A percentile compares a stretch with the other conserved stretches of the same genome.
phyloP scores from a whole-genome alignment of 345 rosid species.

The Populus nigra region DNA sequence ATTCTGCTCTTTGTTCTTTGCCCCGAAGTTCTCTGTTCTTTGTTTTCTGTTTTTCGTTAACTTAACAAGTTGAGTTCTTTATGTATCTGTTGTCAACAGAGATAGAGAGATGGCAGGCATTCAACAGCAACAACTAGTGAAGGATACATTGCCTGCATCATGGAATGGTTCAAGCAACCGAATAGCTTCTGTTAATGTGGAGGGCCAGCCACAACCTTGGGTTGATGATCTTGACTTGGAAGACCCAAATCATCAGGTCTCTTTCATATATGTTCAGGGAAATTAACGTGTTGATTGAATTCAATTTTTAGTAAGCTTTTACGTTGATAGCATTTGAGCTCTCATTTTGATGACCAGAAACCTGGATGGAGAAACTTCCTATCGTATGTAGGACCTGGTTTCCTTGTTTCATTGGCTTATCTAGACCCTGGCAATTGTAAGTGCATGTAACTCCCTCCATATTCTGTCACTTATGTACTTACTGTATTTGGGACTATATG shows the following conservation, averaged over 20 bases:
- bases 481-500: not conserved
- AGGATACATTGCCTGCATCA: constrained; percentile 18
- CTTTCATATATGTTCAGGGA: not conserved
- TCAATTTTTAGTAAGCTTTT: not conserved
- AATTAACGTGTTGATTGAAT: not conserved
- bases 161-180: constrained; percentile 36
- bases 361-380: constrained; percentile 60
- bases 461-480: not conserved
- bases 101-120: constrained; percentile 21
- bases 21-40: too few species aligned
- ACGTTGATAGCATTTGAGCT: not conserved
- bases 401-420: constrained; percentile 61
- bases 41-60: too few species aligned
- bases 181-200: constrained; percentile 29
- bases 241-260: constrained; percentile 11
- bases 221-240: not conserved
- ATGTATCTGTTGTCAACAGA: not conserved
- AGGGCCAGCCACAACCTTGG: constrained; percentile 15
- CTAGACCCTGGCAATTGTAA: constrained; percentile 64
- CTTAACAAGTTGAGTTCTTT: too few species aligned
- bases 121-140: constrained; percentile 18
- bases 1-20: too few species aligned
- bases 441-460: not conserved
- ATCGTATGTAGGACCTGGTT: constrained; percentile 57
- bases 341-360: constrained; percentile 19